Evolutionary conservation across 352 stramenopile species (phyloP), one percentile per base, ranked within the genome.

Genomic region (Hyaloperonospora brassicae): DNA sequence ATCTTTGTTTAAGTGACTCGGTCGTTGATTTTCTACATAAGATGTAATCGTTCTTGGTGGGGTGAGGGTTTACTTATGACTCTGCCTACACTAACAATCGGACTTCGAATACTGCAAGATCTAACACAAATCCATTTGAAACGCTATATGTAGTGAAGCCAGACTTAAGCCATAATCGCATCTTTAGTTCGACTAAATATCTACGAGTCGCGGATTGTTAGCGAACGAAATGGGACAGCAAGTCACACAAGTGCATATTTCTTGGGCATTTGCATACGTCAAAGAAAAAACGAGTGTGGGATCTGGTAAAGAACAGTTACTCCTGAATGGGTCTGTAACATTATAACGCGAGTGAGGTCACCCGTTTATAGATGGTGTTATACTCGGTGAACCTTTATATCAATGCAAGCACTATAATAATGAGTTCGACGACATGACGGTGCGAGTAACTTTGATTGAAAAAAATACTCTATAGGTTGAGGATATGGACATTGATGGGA

Each of bases 391-490:
- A n/a, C n/a, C n/a, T n/a, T n/a, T n/a, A n/a, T n/a, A n/a, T n/a
- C 52, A 84, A 35, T 72, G 62, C 5, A 88, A 84, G 61, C 90
- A 97, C 64, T 76, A 84, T 39, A 12, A n/a, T n/a, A n/a, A n/a
- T n/a, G n/a, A n/a, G n/a, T n/a, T n/a, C n/a, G n/a, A n/a, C n/a
- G n/a, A n/a, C n/a, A n/a, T n/a, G n/a, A n/a, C n/a, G n/a, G n/a
- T n/a, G n/a, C n/a, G n/a, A n/a, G n/a, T n/a, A n/a, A n/a, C n/a
- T n/a, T n/a, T n/a, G n/a, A n/a, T n/a, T n/a, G n/a, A n/a, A n/a
- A n/a, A n/a, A n/a, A n/a, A n/a, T n/a, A n/a, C n/a, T n/a, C n/a
- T n/a, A n/a, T n/a, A n/a, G n/a, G n/a, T n/a, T n/a, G n/a, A n/a
- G n/a, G n/a, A n/a, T n/a, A n/a, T n/a, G n/a, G n/a, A n/a, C n/a